Evolutionary conservation across 352 stramenopile species (phyloP).

Genomic region (Pythium angustatum): DNA sequence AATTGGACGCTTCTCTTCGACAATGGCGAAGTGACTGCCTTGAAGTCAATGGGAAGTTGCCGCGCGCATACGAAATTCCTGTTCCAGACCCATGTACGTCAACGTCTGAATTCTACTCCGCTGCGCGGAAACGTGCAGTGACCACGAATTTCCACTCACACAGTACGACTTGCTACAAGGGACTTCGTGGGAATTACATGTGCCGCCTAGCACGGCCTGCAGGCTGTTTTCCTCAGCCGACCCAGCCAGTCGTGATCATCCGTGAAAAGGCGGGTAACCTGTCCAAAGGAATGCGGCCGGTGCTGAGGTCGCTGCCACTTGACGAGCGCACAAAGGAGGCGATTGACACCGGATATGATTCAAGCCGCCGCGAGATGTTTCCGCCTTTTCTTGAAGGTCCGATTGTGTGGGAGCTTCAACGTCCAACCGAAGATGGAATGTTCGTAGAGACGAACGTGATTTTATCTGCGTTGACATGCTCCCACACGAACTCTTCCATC

Average conservation of each 20-base stretch:
- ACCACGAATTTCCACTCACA: slow-evolving; percentile 27
- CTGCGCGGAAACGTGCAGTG: neutral
- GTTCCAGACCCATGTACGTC: too few species aligned
- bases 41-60: too few species aligned
- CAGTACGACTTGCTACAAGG: slow-evolving; percentile 26
- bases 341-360: neutral
- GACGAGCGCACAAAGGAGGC: neutral
- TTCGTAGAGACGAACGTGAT: slow-evolving; percentile 19
- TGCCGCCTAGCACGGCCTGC: slow-evolving; percentile 22
- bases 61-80: neutral
- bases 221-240: slow-evolving; percentile 10
- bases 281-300: neutral
- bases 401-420: neutral
- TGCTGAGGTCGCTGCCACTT: neutral
- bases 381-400: neutral
- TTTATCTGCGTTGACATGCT: neutral
- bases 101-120: too few species aligned
- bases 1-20: neutral
- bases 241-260: slow-evolving; percentile 8
- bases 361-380: neutral
- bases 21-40: too few species aligned
- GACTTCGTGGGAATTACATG: slow-evolving; percentile 19
- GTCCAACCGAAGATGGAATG: neutral
- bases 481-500: slow-evolving; percentile 14
- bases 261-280: neutral